Conservation (phyloP, 2,329 filamentous ascomycete species). For the Stachybotrys echinatus region DNA sequence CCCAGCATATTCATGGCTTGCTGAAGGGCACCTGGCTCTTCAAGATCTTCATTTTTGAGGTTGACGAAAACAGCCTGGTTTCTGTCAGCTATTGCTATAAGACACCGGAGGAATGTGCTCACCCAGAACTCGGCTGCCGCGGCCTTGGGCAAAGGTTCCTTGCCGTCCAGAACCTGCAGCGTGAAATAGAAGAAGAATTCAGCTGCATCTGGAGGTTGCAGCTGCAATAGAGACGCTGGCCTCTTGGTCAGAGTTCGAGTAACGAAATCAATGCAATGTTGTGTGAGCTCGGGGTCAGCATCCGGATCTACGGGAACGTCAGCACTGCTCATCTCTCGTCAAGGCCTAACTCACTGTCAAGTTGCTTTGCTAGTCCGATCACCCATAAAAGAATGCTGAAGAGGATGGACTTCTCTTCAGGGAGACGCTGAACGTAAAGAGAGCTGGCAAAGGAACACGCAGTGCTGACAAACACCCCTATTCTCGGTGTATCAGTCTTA, state of each 20-base stretch:
- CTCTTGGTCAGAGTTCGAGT: slow-evolving; percentile 58
- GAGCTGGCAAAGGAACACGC: slow-evolving; percentile 66
- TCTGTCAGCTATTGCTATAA: not conserved
- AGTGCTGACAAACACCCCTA: slow-evolving; percentile 65
- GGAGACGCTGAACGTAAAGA: slow-evolving; percentile 38
- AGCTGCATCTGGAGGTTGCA: slow-evolving; percentile 50
- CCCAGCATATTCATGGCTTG: slow-evolving; percentile 55
- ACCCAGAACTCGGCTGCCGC: slow-evolving; percentile 74
- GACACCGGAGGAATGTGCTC: slow-evolving; percentile 14
- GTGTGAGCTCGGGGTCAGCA: slow-evolving; percentile 66
- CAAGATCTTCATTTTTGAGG: slow-evolving; percentile 35
- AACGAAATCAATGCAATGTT: slow-evolving; percentile 69
- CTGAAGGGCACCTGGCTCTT: slow-evolving; percentile 37
- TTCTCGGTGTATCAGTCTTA: slow-evolving; percentile 54
- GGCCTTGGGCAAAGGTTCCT: slow-evolving; percentile 70
- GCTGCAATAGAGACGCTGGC: slow-evolving; percentile 53
- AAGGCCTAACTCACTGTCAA: slow-evolving; percentile 44
- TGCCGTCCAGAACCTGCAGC: slow-evolving; percentile 63
- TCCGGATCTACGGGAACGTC: slow-evolving; percentile 46
- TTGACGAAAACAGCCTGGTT: slow-evolving; percentile 47
- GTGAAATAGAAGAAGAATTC: slow-evolving; percentile 69
- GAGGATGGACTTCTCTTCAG: slow-evolving; percentile 42
- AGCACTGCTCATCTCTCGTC: not conserved
- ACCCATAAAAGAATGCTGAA: slow-evolving; percentile 55
- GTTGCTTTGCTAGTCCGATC: slow-evolving; percentile 52